These are phyloP conservation scores for Dionaea muscipula DNA, from an alignment of 179 eudicot species.

Conservation along the genomic window DNA sequence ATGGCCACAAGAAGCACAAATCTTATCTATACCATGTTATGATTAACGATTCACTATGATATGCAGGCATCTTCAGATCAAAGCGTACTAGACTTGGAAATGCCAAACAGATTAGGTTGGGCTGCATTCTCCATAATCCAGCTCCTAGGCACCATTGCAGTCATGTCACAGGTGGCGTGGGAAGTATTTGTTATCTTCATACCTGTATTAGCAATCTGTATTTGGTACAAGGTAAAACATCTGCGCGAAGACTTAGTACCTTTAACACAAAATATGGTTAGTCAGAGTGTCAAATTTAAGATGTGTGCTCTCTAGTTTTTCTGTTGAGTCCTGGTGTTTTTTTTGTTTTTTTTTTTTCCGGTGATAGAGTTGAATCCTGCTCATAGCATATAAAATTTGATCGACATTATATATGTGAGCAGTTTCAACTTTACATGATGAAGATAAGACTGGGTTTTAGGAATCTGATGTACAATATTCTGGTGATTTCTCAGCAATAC, in stretches of 20 bases:
- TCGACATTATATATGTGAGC: no score
- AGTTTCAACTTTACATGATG: background rate
- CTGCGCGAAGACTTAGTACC: no score
- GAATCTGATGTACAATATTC: background rate
- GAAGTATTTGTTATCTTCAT: constrained; percentile 75
- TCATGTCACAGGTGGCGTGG: constrained; percentile 98
- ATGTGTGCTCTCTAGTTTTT: no score
- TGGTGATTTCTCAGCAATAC: constrained; percentile 40
- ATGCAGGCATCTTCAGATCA: constrained; percentile 88
- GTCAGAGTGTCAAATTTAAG: no score
- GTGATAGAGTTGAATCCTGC: no score
- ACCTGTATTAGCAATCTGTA: constrained; percentile 79
- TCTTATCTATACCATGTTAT: background rate
- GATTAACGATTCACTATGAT: background rate
- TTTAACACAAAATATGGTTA: no score
- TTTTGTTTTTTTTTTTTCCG: no score
- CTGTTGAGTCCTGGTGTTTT: no score
- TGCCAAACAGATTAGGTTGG: constrained; percentile 74
- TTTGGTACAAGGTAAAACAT: constrained; percentile 68
- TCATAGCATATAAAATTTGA: no score
- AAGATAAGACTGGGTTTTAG: background rate
- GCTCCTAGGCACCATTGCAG: constrained; percentile 70
- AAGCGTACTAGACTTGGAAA: constrained; percentile 83
- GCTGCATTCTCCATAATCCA: constrained; percentile 77
- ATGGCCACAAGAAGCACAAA: background rate